Conservation (phyloP, 495 filamentous ascomycete species). For the Aspergillus hancockii region DNA sequence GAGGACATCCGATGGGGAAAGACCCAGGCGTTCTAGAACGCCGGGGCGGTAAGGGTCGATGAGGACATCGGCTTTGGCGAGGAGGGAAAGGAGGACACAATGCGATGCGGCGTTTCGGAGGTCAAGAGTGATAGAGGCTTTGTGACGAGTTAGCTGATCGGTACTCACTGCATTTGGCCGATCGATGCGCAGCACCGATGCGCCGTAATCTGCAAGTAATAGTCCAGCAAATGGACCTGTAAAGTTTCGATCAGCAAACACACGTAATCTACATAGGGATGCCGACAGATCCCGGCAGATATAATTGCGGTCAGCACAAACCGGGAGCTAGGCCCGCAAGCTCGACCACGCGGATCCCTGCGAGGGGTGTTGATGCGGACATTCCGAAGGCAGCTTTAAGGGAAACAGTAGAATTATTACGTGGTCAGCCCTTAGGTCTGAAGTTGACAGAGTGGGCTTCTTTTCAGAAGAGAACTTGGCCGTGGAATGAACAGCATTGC, state of each 20-base stretch:
- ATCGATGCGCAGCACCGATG: conserved; percentile 85
- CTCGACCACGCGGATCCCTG: conserved; percentile 80
- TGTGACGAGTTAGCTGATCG: conserved; percentile 77
- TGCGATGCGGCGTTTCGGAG: conserved; percentile 66
- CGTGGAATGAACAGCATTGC: too few species aligned
- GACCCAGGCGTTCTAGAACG: conserved; percentile 78
- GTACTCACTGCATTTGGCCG: conserved; percentile 46
- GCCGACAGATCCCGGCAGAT: not conserved
- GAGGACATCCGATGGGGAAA: conserved; percentile 62
- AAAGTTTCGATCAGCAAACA: not conserved
- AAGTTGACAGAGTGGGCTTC: not conserved
- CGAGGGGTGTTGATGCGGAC: conserved; percentile 52
- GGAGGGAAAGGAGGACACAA: conserved; percentile 63
- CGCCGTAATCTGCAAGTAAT: conserved; percentile 85
- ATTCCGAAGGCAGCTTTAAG: conserved; percentile 14
- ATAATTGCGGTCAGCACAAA: conserved; percentile 27
- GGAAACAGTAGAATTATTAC: not conserved
- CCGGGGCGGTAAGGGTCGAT: conserved; percentile 94
- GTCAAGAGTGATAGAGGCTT: conserved; percentile 74
- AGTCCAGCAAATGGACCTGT: conserved; percentile 85
- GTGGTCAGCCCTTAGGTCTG: not conserved
- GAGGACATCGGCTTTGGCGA: conserved; percentile 67
- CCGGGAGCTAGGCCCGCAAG: conserved; percentile 89
- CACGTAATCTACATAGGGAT: conserved; percentile 4
- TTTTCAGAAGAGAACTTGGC: too few species aligned